Evolutionary conservation across 306 rosid genomes (phyloP).

Genomic region (Benincasa hispida): DNA sequence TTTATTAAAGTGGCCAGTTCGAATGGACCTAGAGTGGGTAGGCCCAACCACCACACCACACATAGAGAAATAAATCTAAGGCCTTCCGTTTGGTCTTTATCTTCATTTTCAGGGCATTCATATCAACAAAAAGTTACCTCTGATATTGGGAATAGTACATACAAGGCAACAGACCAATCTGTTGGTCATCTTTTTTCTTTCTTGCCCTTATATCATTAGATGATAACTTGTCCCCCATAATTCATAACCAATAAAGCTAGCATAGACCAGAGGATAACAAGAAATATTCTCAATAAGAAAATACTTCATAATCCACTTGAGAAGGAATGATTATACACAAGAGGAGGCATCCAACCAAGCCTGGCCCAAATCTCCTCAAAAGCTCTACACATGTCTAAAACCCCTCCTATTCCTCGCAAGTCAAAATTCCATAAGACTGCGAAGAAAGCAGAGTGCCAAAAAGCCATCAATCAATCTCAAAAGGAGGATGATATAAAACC

Average conservation of each 20-base stretch:
- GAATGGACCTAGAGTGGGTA: background rate
- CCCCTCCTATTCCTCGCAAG: background rate
- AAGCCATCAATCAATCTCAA: background rate
- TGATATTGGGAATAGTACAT: background rate
- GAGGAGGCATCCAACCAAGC: background rate
- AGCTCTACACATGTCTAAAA: background rate
- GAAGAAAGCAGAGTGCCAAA: background rate
- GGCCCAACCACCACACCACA: background rate
- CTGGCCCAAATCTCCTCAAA: background rate
- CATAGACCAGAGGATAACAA: background rate
- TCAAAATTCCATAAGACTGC: background rate
- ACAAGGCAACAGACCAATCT: background rate
- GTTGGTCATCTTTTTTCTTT: background rate
- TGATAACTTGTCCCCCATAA: background rate
- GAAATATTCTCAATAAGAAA: background rate
- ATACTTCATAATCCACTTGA: background rate
- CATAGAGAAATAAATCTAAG: background rate
- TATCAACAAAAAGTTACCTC: background rate
- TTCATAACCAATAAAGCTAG: background rate
- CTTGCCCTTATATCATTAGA: background rate
- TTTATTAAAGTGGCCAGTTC: background rate
- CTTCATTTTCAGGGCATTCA: background rate
- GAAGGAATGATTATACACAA: background rate
- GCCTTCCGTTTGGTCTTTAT: background rate
- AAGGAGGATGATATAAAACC: background rate